phyloP scores from a whole-genome alignment of 495 filamentous ascomycete genomes.

The Margaritispora aquatica region DNA sequence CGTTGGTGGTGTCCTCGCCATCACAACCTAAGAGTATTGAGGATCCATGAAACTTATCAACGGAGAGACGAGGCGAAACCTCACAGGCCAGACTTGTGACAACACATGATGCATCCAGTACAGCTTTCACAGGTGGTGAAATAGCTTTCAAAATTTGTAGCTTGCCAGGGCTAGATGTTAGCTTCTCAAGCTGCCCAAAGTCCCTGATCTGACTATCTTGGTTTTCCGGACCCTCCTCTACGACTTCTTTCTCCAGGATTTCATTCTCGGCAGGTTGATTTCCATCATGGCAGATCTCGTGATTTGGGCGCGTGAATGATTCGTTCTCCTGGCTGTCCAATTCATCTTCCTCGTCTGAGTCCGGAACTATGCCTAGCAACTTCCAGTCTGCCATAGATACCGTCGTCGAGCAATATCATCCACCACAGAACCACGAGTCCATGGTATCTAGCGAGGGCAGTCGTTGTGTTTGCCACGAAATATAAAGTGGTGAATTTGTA shows the following conservation, averaged over 20 bases:
- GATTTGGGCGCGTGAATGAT: neutral
- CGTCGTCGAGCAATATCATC: conserved; percentile 16
- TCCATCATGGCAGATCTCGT: neutral
- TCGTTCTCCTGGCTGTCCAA: conserved; percentile 16
- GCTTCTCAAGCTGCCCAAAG: neutral
- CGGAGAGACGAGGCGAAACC: conserved; percentile 2
- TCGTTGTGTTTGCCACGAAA: neutral
- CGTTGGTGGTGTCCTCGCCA: neutral
- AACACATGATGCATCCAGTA: too few relatives aligned
- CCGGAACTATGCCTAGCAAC: conserved; percentile 50
- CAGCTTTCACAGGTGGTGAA: neutral
- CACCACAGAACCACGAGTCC: neutral
- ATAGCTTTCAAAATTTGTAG: neutral
- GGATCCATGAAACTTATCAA: conserved; percentile 10
- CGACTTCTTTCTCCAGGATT: conserved; percentile 5
- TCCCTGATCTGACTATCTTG: neutral
- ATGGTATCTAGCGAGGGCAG: neutral
- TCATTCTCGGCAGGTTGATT: neutral
- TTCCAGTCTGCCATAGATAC: conserved; percentile 48
- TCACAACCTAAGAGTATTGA: neutral
- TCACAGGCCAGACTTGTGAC: too few relatives aligned
- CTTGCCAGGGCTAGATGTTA: neutral
- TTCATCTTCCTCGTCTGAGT: conserved; percentile 50
- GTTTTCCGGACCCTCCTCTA: neutral
- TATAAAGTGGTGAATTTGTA: neutral